Percentiles rank a stretch among this genome's conserved stretches.
Evolutionary conservation across 345 rosid species (phyloP).

Genomic region (Pugionium dolabratum): DNA sequence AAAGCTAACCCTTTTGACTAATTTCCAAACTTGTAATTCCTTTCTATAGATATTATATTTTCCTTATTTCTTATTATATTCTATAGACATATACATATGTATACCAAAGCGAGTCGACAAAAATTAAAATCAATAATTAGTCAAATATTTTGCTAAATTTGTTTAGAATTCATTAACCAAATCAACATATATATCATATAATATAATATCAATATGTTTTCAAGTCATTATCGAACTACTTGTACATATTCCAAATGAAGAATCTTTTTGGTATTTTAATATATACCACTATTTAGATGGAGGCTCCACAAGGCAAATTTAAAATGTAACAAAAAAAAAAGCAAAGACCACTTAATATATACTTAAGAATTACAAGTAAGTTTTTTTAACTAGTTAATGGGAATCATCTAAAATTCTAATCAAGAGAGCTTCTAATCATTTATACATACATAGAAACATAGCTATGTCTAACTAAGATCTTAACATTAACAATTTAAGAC

Average conservation of each 20-base stretch:
- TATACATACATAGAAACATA: constrained; percentile 15
- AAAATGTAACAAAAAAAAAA: background rate
- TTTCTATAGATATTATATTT: constrained; percentile 21
- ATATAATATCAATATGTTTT: background rate
- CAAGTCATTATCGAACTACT: background rate
- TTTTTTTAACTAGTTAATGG: too few species aligned
- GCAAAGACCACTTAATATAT: constrained; percentile 20
- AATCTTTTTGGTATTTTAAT: background rate
- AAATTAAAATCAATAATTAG: too few species aligned
- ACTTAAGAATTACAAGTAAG: background rate
- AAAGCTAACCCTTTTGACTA: constrained; percentile 38
- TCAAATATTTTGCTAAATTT: too few species aligned
- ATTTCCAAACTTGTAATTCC: constrained; percentile 30
- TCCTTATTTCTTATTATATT: background rate
- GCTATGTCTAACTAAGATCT: constrained; percentile 3
- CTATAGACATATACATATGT: too few species aligned
- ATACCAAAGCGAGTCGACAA: too few species aligned
- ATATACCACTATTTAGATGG: background rate
- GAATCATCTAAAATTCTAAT: too few species aligned
- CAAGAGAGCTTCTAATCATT: too few species aligned
- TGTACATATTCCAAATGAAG: background rate
- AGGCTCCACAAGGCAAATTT: background rate
- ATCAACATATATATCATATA: background rate
- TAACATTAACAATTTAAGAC: background rate
- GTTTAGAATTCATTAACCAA: background rate